Evolutionary conservation across 208 protist species (phyloP).

Genomic region (Sergeia podlipaevii): DNA sequence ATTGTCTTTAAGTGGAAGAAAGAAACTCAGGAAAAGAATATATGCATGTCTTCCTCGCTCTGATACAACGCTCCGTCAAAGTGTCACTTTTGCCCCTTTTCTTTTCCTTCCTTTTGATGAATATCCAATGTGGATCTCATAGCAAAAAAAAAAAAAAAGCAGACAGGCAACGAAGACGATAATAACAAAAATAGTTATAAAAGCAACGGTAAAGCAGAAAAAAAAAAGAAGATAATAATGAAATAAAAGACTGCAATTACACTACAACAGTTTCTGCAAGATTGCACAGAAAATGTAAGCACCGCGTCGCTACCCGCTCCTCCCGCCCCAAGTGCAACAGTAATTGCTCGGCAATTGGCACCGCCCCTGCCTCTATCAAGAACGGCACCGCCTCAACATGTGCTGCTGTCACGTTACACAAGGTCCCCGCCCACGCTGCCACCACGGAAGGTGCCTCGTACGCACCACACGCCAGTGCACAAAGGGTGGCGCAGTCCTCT

Average conservation of each 20-base stretch:
- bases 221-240: conserved; percentile 2
- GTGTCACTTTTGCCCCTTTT: no score
- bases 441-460: conserved; percentile 31
- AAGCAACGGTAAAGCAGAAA: neutral
- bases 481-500: conserved; percentile 10
- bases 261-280: no score
- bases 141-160: conserved; percentile 8
- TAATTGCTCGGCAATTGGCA: conserved; percentile 38
- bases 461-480: conserved; percentile 7
- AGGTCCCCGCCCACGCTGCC: conserved; percentile 31
- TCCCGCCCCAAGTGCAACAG: conserved; percentile 26
- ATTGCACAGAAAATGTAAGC: conserved; percentile 39
- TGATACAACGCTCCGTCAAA: no score
- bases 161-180: neutral
- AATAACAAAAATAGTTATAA: neutral
- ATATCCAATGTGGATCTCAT: no score
- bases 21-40: no score
- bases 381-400: conserved; percentile 17
- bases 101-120: no score
- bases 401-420: conserved; percentile 36
- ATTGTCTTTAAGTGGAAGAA: no score
- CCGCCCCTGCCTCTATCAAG: conserved; percentile 28
- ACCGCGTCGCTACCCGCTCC: conserved; percentile 18
- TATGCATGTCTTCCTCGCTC: no score
- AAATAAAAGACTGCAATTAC: neutral